phyloP scores from a whole-genome alignment of 306 rosid species.

The Rubus parviflorus region DNA sequence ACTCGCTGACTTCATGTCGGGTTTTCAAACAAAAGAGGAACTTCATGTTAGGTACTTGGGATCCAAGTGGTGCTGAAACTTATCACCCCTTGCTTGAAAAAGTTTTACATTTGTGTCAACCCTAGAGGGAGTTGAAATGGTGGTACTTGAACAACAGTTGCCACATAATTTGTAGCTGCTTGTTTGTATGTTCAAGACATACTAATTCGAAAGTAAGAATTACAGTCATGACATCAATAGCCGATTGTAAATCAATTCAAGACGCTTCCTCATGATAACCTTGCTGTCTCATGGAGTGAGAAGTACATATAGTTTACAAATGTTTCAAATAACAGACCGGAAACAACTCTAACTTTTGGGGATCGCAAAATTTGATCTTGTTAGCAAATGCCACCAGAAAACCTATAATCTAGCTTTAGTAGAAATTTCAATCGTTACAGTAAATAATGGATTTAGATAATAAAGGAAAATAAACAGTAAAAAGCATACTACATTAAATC shows the following conservation, averaged over 20 bases:
- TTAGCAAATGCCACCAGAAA: neutral
- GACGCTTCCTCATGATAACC: neutral
- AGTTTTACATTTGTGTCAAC: neutral
- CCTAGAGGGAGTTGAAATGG: neutral
- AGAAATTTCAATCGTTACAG: neutral
- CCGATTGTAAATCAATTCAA: neutral
- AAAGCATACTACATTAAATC: neutral
- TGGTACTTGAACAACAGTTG: neutral
- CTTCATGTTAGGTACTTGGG: neutral
- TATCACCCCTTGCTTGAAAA: neutral
- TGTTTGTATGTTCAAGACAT: neutral
- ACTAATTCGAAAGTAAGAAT: neutral
- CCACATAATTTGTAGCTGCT: neutral
- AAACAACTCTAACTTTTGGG: neutral
- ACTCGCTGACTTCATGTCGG: neutral
- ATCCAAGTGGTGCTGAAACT: neutral
- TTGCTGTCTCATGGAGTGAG: conserved; percentile 4
- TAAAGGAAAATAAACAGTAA: neutral
- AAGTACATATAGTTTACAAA: no score
- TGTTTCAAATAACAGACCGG: neutral
- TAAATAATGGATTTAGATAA: neutral
- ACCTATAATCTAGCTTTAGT: no score
- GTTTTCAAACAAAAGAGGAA: neutral
- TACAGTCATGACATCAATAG: neutral
- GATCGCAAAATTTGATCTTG: neutral